Percentiles rank a stretch among this genome's conserved stretches.
Conservation (phyloP, 768 basidiomycete species). For the Cystobasidium onofrii region DNA sequence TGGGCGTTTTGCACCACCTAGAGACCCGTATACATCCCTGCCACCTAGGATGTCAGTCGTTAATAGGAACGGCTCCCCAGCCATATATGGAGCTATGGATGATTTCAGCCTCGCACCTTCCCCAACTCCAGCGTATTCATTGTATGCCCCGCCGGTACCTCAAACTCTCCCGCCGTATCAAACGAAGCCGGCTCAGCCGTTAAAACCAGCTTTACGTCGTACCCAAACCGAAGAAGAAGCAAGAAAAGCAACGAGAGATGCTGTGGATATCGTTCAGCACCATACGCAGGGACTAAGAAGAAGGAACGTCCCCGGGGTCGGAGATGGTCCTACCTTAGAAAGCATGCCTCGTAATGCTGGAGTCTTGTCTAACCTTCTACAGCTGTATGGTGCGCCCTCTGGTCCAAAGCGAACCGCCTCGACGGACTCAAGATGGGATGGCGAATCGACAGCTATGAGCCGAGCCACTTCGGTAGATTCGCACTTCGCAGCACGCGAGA, state of each 20-base stretch:
- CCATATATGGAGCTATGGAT: neutral
- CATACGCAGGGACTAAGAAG: conserved; percentile 29
- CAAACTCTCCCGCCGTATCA: conserved; percentile 2
- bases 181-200: neutral
- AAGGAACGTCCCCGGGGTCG: neutral
- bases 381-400: conserved; percentile 49
- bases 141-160: neutral
- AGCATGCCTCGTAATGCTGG: conserved; percentile 48
- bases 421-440: conserved; percentile 14
- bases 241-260: conserved; percentile 32
- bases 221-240: conserved; percentile 36
- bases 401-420: neutral
- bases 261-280: conserved; percentile 36
- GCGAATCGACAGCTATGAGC: neutral
- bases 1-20: neutral
- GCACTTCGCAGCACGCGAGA: neutral
- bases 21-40: neutral
- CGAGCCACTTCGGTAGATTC: conserved; percentile 26
- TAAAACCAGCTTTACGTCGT: conserved; percentile 37
- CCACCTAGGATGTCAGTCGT: conserved; percentile 1
- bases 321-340: neutral
- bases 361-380: conserved; percentile 53
- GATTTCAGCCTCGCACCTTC: neutral
- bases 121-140: conserved; percentile 8
- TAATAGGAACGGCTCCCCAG: neutral